phyloP scores from a whole-genome alignment of 805 yeast species.

The Lachancea lanzarotensis region DNA sequence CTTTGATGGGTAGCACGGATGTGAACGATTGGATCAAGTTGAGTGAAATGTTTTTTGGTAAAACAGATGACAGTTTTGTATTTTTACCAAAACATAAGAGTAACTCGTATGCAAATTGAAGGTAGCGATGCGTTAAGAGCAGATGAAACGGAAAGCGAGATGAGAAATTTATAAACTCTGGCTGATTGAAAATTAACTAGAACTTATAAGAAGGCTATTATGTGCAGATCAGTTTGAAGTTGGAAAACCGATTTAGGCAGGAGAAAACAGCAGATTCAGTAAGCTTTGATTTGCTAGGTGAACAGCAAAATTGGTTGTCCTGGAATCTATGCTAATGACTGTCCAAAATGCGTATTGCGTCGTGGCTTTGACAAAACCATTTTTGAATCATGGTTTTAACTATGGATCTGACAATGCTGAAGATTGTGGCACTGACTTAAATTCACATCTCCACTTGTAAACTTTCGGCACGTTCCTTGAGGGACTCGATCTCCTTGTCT shows the following conservation, averaged over 20 bases:
- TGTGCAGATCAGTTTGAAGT: too few relatives aligned
- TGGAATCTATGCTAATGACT: too few relatives aligned
- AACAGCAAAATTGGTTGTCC: too few relatives aligned
- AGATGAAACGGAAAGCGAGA: not conserved
- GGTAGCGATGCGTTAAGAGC: not conserved
- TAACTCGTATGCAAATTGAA: conserved; percentile 49
- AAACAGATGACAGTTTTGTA: conserved; percentile 63
- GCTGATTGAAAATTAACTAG: too few relatives aligned
- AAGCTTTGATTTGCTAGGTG: too few relatives aligned
- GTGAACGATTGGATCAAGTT: conserved; percentile 94
- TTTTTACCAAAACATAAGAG: conserved; percentile 95
- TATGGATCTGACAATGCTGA: not conserved
- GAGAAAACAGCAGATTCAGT: too few relatives aligned
- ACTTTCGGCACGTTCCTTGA: conserved; percentile 67
- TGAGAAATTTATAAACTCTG: not conserved
- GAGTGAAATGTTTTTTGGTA: conserved; percentile 91
- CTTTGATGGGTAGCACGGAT: conserved; percentile 76
- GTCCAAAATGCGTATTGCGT: too few relatives aligned
- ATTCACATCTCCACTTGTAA: conserved; percentile 50
- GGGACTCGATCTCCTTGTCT: conserved; percentile 55
- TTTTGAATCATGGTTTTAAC: not conserved
- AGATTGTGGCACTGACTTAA: too few relatives aligned
- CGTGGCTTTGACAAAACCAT: not conserved
- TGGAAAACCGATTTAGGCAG: too few relatives aligned
- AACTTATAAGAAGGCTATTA: too few relatives aligned